These are phyloP conservation scores for Sphagnum fallax DNA, from an alignment of 228 moss, liverwort and hornwort genomes.

Conservation along the genomic window DNA sequence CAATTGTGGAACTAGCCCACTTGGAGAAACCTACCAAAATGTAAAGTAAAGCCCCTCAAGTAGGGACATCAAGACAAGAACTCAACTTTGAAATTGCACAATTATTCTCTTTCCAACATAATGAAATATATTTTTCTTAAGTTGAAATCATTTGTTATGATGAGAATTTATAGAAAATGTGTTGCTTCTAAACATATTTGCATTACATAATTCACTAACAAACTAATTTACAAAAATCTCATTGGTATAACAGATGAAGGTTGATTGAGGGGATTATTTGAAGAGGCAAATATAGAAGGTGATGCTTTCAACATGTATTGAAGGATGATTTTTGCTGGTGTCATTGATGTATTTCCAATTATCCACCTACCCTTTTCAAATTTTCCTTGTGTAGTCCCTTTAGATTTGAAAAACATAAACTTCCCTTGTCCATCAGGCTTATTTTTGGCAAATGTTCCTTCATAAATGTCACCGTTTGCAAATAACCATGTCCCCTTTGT, in stretches of 20 bases:
- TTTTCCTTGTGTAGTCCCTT: constrained; percentile 47
- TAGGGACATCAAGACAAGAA: too few relatives aligned
- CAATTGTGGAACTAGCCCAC: too few relatives aligned
- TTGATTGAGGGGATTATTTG: constrained; percentile 11
- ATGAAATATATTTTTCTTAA: too few relatives aligned
- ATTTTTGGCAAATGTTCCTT: constrained; percentile 62
- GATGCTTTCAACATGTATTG: constrained; percentile 38
- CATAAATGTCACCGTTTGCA: constrained; percentile 70
- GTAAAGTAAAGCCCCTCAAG: too few relatives aligned
- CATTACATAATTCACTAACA: too few relatives aligned
- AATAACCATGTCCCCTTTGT: constrained; percentile 71
- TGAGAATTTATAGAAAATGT: too few relatives aligned
- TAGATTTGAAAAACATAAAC: constrained; percentile 68
- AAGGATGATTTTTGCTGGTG: constrained; percentile 33
- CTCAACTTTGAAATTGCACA: too few relatives aligned
- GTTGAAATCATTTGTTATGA: too few relatives aligned
- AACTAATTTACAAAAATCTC: constrained; percentile 12
- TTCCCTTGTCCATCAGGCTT: constrained; percentile 66
- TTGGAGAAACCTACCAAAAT: too few relatives aligned
- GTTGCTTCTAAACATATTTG: too few relatives aligned
- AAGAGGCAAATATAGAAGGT: constrained; percentile 23
- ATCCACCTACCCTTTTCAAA: constrained; percentile 72
- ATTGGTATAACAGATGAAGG: constrained; percentile 41
- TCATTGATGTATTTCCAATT: constrained; percentile 23
- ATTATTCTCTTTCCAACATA: too few relatives aligned